Conservation (phyloP, 2,329 filamentous ascomycete species). For the Trichoderma sp. region DNA sequence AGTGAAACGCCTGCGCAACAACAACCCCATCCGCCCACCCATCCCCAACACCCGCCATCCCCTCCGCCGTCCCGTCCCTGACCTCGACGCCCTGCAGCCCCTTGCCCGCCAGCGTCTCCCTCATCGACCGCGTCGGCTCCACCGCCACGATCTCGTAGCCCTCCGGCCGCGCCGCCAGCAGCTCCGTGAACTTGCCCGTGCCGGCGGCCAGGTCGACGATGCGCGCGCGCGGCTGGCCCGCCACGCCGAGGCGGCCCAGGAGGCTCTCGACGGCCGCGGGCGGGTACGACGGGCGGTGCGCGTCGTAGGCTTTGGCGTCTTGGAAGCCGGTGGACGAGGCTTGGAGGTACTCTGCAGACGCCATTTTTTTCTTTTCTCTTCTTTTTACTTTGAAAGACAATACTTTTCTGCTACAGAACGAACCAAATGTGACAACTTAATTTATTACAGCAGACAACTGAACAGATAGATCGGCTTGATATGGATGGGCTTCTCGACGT, state of each 20-base stretch:
- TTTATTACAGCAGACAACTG: neutral
- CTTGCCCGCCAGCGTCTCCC: constrained; percentile 62
- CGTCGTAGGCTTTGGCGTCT: constrained; percentile 66
- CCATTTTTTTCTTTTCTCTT: constrained; percentile 30
- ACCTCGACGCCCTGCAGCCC: constrained; percentile 57
- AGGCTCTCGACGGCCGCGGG: constrained; percentile 59
- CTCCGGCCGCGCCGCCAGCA: constrained; percentile 61
- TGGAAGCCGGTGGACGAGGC: constrained; percentile 61
- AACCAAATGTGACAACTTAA: neutral
- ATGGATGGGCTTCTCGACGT: constrained; percentile 11
- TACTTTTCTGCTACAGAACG: too few relatives aligned
- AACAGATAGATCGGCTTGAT: neutral
- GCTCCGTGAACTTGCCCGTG: constrained; percentile 70
- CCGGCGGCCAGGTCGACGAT: constrained; percentile 68
- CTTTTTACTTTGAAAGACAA: too few relatives aligned
- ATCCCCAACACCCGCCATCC: constrained; percentile 54
- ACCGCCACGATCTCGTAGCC: constrained; percentile 62
- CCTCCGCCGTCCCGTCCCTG: constrained; percentile 59
- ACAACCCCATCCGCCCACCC: constrained; percentile 67
- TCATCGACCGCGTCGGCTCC: constrained; percentile 67
- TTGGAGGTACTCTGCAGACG: constrained; percentile 53
- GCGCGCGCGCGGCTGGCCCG: constrained; percentile 48
- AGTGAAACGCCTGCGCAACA: constrained; percentile 66
- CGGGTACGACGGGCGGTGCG: constrained; percentile 68
- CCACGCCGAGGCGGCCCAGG: constrained; percentile 57